Evolutionary conservation across 164 flowering plant genomes (phyloP).

Genomic region (Warburgia ugandensis): DNA sequence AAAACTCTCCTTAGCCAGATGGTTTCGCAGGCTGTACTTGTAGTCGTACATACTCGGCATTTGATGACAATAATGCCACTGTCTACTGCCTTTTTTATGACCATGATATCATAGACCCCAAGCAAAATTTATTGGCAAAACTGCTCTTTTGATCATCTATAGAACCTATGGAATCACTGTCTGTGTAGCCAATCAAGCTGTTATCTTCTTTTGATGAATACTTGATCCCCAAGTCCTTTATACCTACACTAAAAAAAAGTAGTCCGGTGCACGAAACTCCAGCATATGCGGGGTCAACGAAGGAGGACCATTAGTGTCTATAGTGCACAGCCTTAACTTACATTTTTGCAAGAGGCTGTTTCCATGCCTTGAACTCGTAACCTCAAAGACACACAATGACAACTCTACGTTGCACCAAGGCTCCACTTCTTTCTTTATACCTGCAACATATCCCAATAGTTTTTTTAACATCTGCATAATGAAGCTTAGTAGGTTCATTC

Average conservation of each 20-base stretch:
- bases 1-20: conserved; percentile 4
- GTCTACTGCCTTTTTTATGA: conserved; percentile 4
- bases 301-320: too few species aligned
- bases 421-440: background rate
- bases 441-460: background rate
- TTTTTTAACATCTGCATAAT: background rate
- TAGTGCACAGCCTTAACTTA: too few species aligned
- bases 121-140: background rate
- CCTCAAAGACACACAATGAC: too few species aligned
- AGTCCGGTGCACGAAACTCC: too few species aligned
- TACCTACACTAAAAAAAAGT: too few species aligned
- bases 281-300: too few species aligned
- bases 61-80: background rate
- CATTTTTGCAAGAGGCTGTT: too few species aligned
- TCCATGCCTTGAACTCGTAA: too few species aligned
- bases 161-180: conserved; percentile 2
- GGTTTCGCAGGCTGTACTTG: background rate
- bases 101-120: background rate
- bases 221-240: too few species aligned
- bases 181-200: background rate
- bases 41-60: background rate
- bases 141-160: background rate
- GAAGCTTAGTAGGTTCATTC: background rate
- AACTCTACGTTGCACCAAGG: too few species aligned
- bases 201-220: conserved; percentile 3